phyloP scores from a whole-genome alignment of 2,329 filamentous ascomycete species.

The Beauveria varroae region DNA sequence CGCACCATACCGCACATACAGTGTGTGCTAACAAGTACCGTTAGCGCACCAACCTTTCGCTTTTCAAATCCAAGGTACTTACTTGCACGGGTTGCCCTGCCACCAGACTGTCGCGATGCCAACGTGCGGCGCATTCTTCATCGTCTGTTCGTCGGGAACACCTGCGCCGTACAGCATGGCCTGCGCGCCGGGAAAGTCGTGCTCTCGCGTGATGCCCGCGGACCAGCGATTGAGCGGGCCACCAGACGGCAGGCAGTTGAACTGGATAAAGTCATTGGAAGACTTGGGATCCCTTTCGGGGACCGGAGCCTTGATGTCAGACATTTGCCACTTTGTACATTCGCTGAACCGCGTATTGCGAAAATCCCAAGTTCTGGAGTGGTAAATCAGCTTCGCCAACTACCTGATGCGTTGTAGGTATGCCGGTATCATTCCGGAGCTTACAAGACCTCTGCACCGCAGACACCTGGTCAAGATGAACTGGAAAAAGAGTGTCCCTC shows the following conservation, averaged over 20 bases:
- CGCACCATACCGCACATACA: slow-evolving; percentile 23
- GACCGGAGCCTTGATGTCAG: not conserved
- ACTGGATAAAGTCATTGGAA: slow-evolving; percentile 46
- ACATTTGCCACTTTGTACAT: not conserved
- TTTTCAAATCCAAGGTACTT: slow-evolving; percentile 26
- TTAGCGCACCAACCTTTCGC: not conserved
- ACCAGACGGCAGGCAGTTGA: slow-evolving; percentile 42
- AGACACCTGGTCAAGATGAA: not conserved
- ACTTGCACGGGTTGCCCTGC: slow-evolving; percentile 97
- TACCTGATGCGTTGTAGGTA: not conserved
- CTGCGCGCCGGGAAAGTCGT: slow-evolving; percentile 91
- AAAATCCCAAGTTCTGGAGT: not conserved
- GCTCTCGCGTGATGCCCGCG: slow-evolving; percentile 68
- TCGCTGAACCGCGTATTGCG: not conserved
- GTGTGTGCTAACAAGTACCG: slow-evolving; percentile 27
- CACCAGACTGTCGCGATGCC: slow-evolving; percentile 92
- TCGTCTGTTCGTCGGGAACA: slow-evolving; percentile 71
- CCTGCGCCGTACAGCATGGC: slow-evolving; percentile 95
- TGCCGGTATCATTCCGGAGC: not conserved
- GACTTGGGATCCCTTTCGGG: slow-evolving; percentile 32
- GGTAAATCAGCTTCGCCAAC: no score
- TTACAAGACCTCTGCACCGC: not conserved
- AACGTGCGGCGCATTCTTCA: slow-evolving; percentile 87
- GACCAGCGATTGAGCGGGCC: slow-evolving; percentile 76
- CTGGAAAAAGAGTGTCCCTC: no score